Percentiles rank a stretch among this genome's conserved stretches.
phyloP scores from a whole-genome alignment of 345 rosid genomes.

The Geranium brycei region DNA sequence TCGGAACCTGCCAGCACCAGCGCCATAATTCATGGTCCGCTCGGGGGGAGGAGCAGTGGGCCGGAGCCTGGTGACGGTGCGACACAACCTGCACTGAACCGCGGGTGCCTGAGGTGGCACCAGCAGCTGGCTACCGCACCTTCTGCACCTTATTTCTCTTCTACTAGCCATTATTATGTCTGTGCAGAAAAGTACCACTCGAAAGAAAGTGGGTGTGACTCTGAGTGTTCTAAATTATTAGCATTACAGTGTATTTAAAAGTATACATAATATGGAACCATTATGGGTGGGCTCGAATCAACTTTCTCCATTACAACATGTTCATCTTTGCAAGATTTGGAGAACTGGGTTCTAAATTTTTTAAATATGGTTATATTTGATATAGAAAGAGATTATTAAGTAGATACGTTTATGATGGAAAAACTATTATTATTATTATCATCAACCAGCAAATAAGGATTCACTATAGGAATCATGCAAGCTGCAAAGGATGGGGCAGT shows the following conservation, averaged over 20 bases:
- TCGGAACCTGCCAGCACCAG: neutral
- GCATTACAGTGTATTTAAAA: neutral
- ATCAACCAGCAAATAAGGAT: no score
- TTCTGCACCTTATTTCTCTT: constrained; percentile 30
- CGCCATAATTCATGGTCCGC: constrained; percentile 12
- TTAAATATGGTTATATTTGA: neutral
- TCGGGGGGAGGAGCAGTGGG: constrained; percentile 7
- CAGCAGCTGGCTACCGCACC: constrained; percentile 34
- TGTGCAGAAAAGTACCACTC: neutral
- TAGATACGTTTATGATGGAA: no score
- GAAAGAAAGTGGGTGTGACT: no score
- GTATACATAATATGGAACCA: neutral
- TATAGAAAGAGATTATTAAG: no score
- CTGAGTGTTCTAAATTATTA: neutral
- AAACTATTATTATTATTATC: no score
- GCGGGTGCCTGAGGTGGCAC: constrained; percentile 27
- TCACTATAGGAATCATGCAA: no score
- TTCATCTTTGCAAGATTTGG: neutral
- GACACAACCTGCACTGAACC: constrained; percentile 33
- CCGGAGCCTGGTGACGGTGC: constrained; percentile 23
- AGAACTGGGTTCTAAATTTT: neutral
- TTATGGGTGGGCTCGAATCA: neutral
- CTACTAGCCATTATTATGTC: constrained; percentile 25
- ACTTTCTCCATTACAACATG: neutral
- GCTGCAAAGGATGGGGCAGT: no score